phyloP scores from a whole-genome alignment of 2,329 filamentous ascomycete genomes.

The Cucurbitaria berberidis region DNA sequence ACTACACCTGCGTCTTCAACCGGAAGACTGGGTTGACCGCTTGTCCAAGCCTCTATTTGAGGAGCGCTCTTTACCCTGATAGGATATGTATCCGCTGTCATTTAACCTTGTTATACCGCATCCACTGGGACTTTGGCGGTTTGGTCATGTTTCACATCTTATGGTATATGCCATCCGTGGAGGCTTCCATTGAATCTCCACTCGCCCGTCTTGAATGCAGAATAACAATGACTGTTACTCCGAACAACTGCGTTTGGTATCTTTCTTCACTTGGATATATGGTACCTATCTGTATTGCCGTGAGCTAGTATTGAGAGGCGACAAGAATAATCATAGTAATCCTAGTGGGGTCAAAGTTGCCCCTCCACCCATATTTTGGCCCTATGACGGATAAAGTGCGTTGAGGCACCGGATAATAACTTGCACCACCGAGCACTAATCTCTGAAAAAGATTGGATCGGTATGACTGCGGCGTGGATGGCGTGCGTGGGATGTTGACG shows the following conservation, averaged over 20 bases:
- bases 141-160: conserved; percentile 1
- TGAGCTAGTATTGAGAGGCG: conserved; percentile 8
- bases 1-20: conserved; percentile 31
- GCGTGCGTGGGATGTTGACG: conserved; percentile 5
- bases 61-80: conserved; percentile 19
- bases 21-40: conserved; percentile 19
- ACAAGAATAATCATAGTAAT: conserved; percentile 9
- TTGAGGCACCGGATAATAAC: conserved; percentile 29
- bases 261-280: not conserved
- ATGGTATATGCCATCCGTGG: conserved; percentile 1
- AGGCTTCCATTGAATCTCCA: not conserved
- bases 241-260: conserved; percentile 4
- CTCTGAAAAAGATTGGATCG: conserved; percentile 2
- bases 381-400: conserved; percentile 22
- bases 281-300: conserved; percentile 6
- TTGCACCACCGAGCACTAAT: conserved; percentile 4
- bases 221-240: conserved; percentile 12
- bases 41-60: not conserved
- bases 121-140: conserved; percentile 2
- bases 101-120: conserved; percentile 28
- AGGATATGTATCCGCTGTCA: conserved; percentile 20
- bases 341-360: conserved; percentile 22
- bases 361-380: conserved; percentile 21
- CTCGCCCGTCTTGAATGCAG: conserved; percentile 5
- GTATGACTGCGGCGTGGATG: conserved; percentile 1